Base-by-base conservation (phyloP, 257 asterid species). In the Jacaranda mimosifolia region DNA sequence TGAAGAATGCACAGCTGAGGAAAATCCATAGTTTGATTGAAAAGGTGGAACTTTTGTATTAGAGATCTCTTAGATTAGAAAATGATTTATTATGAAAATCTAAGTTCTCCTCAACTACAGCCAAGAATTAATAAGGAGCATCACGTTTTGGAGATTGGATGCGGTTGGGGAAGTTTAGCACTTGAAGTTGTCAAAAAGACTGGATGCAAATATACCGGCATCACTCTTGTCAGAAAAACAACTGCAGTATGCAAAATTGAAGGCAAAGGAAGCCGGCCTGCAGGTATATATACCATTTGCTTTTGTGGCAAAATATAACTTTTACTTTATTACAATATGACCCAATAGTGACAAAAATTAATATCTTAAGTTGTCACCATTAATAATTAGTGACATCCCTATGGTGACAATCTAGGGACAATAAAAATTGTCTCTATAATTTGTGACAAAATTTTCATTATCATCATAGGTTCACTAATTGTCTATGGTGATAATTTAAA, bases 141-240 rank as follows among this genome's bases (percentile, higher is more conserved):
- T 74, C 91, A 90, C 72, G 68, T 92, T 74, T 82, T 92, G 17
- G 96, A 92, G 84, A 85, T 92, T 1, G 96, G 97, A 45, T 87
- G 87, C 46, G 96, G 97, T 12, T 90, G 96, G 97, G 94, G 96
- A 73, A 82, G 86, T 64, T 78, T 87, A 9, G 94, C 94, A 4
- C 40, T 92, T 45, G 97, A 92, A 83, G 81, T 62, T 63, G 97
- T 92, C 0, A 85, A 84, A 78, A 73, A 38, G 68, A 92, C 91
- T 0, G 93, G 97, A 65, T 90, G 97, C 82, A 86, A 80, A 79
- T 92, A 92, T 60, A 92, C 97, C 0, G 95, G 97, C 58, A 87
- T 92, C 75, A 92, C 97, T 46, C 78, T 89, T 89, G 15, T 87
- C 97, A 6, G 85, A 86, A 73, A 78, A 86, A 40, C 96, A 92